Percentiles rank a stretch among this genome's conserved stretches.
These are phyloP conservation scores for Ehretia macrophylla DNA, from an alignment of 257 asterid species.

Conservation along the genomic window DNA sequence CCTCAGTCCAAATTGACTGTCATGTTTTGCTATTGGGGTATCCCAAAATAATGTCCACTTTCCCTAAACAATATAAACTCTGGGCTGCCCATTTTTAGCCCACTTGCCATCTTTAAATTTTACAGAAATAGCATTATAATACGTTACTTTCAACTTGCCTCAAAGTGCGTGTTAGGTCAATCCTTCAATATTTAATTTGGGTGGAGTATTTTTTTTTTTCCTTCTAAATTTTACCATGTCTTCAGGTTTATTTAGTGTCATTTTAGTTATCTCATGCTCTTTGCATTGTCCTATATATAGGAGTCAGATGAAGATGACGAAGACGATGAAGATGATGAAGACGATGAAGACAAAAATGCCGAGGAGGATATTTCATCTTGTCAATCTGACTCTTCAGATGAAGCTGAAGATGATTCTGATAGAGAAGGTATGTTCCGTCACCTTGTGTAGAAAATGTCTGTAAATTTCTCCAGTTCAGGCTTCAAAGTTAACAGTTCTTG, in stretches of 20 bases:
- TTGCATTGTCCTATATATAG: conserved; percentile 19
- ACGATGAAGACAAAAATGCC: conserved; percentile 7
- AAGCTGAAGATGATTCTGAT: conserved; percentile 43
- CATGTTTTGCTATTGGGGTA: no score
- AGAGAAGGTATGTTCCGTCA: conserved; percentile 20
- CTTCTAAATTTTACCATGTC: not conserved
- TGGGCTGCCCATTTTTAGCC: no score
- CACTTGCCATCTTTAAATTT: no score
- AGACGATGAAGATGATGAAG: conserved; percentile 18
- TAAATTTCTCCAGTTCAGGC: not conserved
- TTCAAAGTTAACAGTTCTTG: not conserved
- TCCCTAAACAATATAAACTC: no score
- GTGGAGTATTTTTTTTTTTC: not conserved
- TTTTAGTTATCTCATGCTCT: conserved; percentile 8
- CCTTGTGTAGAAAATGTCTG: not conserved
- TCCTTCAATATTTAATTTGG: not conserved
- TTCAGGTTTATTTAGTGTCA: not conserved
- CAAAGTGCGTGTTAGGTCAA: no score
- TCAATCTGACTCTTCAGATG: conserved; percentile 37
- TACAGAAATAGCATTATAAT: no score
- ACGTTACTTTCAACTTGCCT: no score
- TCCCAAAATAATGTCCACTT: no score
- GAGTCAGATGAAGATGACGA: conserved; percentile 63
- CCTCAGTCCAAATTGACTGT: no score
- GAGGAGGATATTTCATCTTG: conserved; percentile 19